Percentiles rank a stretch among this genome's conserved stretches.
Conservation (phyloP, 257 asterid genomes). For the Eustoma russellianum region DNA sequence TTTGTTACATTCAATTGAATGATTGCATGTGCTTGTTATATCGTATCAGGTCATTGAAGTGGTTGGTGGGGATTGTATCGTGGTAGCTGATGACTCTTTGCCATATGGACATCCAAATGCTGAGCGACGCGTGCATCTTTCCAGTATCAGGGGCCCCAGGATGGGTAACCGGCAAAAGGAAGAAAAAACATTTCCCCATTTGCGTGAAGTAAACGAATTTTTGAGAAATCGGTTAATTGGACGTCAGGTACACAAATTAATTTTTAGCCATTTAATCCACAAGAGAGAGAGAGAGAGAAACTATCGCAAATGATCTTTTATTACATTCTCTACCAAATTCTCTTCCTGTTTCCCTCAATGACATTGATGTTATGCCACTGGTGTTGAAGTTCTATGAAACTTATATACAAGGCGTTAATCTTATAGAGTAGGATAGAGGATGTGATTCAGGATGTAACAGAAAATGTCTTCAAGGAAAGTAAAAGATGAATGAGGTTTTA, state of each 20-base stretch:
- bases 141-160: conserved; percentile 91
- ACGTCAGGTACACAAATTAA: conserved; percentile 46
- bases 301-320: too few relatives aligned
- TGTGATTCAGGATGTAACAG: too few relatives aligned
- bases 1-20: conserved; percentile 4
- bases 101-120: conserved; percentile 92
- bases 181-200: conserved; percentile 83
- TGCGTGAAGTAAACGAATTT: conserved; percentile 93
- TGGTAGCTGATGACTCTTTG: conserved; percentile 91
- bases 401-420: too few relatives aligned
- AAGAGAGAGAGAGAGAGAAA: too few relatives aligned
- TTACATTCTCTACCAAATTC: too few relatives aligned
- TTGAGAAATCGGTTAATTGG: conserved; percentile 83
- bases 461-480: not conserved
- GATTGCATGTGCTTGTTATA: conserved; percentile 1
- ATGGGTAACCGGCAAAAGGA: conserved; percentile 93
- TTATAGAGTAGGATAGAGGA: too few relatives aligned
- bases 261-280: conserved; percentile 1
- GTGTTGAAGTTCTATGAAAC: too few relatives aligned
- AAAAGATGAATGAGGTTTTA: conserved; percentile 3
- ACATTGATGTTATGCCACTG: too few relatives aligned
- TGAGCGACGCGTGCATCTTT: conserved; percentile 87
- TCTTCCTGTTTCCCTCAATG: too few relatives aligned
- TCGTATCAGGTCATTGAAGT: conserved; percentile 81
- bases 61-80: conserved; percentile 76